Conservation (phyloP, 163 green algal species). For the Scenedesmus sp. region DNA sequence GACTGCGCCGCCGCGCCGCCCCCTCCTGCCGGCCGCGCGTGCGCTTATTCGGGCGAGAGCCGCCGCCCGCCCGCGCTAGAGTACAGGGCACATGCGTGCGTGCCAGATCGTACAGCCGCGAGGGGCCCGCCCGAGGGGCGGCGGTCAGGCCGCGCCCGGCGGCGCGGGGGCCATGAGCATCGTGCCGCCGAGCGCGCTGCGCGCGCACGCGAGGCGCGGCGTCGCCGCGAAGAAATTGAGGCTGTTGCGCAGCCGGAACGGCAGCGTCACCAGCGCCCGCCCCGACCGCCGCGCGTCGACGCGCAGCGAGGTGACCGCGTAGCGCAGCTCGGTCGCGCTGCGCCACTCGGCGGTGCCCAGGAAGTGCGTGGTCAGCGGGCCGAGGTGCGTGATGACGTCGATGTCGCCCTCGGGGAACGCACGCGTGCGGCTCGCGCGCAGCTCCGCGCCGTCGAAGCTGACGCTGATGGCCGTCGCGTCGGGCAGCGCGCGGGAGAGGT, state of each 20-base stretch:
- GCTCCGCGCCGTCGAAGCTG: not conserved
- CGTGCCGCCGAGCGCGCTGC: conserved; percentile 38
- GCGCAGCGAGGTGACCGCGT: conserved; percentile 20
- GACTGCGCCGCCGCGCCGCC: no score
- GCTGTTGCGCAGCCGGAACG: conserved; percentile 25
- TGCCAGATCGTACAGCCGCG: no score
- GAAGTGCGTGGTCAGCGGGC: conserved; percentile 45
- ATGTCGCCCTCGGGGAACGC: not conserved
- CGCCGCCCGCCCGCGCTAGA: no score
- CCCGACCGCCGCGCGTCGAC: conserved; percentile 10
- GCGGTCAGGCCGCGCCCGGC: not conserved
- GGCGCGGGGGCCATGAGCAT: conserved; percentile 44
- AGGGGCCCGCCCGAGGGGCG: no score
- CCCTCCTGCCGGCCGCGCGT: no score
- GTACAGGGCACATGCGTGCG: no score
- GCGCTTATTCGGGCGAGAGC: no score
- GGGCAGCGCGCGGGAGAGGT: conserved; percentile 6
- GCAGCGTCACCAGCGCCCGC: not conserved
- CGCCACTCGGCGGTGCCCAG: conserved; percentile 33
- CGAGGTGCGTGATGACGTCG: conserved; percentile 46
- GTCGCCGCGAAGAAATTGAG: conserved; percentile 33
- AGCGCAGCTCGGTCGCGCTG: not conserved
- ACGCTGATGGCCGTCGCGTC: conserved; percentile 27
- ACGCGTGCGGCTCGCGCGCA: not conserved
- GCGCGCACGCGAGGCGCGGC: conserved; percentile 14